Conservation (phyloP, 106 monocot genomes). For the Vanilla planifolia region DNA sequence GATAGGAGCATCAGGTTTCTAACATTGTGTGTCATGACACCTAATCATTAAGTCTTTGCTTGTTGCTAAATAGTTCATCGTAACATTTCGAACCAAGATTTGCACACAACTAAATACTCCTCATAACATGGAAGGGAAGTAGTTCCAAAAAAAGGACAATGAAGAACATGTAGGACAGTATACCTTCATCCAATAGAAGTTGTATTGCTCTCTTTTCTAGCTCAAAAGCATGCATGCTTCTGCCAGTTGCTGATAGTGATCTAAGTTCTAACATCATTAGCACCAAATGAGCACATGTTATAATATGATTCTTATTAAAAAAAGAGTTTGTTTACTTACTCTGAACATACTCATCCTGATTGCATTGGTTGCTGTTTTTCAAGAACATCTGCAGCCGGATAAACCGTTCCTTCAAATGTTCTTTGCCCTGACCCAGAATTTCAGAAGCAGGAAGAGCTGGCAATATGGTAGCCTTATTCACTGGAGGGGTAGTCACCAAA, state of each 20-base stretch:
- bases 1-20: too few species aligned
- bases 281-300: neutral
- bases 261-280: slow-evolving; percentile 13
- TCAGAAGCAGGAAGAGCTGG: neutral
- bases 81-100: too few species aligned
- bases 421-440: slow-evolving; percentile 10
- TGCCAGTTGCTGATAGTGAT: slow-evolving; percentile 16
- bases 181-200: slow-evolving; percentile 23
- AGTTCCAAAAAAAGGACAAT: too few species aligned
- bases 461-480: slow-evolving; percentile 1
- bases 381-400: slow-evolving; percentile 63
- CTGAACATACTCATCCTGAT: slow-evolving; percentile 70
- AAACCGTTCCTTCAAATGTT: slow-evolving; percentile 68
- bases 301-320: neutral
- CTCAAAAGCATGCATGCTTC: slow-evolving; percentile 17
- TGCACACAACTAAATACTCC: too few species aligned
- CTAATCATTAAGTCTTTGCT: too few species aligned
- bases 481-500: slow-evolving; percentile 6
- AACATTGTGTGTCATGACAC: too few species aligned
- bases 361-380: slow-evolving; percentile 67
- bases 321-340: slow-evolving; percentile 9
- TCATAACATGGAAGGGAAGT: too few species aligned
- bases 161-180: neutral
- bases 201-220: slow-evolving; percentile 22
- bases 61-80: too few species aligned